These are phyloP conservation scores for Geopyxis carbonaria DNA, from an alignment of 495 filamentous ascomycete genomes.

Conservation along the genomic window DNA sequence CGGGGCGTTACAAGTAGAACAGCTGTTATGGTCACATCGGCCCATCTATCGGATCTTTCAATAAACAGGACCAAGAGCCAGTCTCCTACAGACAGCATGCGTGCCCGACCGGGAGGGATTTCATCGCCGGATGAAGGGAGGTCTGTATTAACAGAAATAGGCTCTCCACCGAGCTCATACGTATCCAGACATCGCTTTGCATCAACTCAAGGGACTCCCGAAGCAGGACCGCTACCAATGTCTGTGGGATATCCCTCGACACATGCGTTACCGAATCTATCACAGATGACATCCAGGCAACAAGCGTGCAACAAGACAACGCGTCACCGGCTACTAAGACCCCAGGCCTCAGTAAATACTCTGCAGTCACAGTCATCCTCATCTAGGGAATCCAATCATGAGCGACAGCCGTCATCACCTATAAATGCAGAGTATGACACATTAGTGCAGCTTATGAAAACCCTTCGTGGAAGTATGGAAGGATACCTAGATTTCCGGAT, in stretches of 20 bases:
- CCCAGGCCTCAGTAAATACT: conserved; percentile 22
- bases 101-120: neutral
- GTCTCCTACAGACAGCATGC: conserved; percentile 8
- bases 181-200: conserved; percentile 11
- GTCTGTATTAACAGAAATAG: conserved; percentile 1
- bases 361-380: conserved; percentile 18
- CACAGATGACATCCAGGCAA: conserved; percentile 7
- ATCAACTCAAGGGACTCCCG: conserved; percentile 12
- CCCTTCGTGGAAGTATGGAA: conserved; percentile 49
- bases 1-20: conserved; percentile 7
- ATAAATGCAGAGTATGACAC: conserved; percentile 39
- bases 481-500: conserved; percentile 49
- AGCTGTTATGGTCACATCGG: conserved; percentile 3
- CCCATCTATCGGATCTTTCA: conserved; percentile 16
- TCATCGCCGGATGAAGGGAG: conserved; percentile 1
- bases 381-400: neutral
- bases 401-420: conserved; percentile 1
- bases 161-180: conserved; percentile 2
- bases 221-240: conserved; percentile 2
- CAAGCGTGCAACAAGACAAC: conserved; percentile 6
- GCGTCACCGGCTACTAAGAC: conserved; percentile 19
- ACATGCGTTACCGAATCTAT: conserved; percentile 8
- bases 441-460: conserved; percentile 51
- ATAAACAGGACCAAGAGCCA: conserved; percentile 15
- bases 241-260: conserved; percentile 22